Conservation (phyloP, 305 asterid genomes). For the Salvia sclarea region DNA sequence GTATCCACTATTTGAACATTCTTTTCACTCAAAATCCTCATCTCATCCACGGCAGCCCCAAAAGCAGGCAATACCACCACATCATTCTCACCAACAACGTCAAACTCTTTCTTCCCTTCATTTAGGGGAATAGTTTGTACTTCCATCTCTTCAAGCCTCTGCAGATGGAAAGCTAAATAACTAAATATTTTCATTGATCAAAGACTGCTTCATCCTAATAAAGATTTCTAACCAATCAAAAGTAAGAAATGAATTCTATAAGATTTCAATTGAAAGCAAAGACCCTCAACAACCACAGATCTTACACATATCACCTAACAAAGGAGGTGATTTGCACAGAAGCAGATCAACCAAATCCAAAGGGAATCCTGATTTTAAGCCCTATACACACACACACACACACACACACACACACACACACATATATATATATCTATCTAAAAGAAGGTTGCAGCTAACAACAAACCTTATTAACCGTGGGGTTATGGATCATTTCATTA, state of each 20-base stretch:
- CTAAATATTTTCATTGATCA: conserved; percentile 6
- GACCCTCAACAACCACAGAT: conserved; percentile 3
- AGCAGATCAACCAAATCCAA: not conserved
- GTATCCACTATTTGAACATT: conserved; percentile 96
- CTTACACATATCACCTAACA: conserved; percentile 13
- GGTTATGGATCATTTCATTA: conserved; percentile 86
- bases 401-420: no score
- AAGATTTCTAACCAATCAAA: conserved; percentile 11
- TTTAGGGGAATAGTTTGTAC: conserved; percentile 64
- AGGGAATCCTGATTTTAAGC: not conserved
- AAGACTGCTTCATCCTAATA: conserved; percentile 7
- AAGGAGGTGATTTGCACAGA: not conserved
- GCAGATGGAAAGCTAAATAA: conserved; percentile 25
- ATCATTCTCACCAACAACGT: conserved; percentile 71
- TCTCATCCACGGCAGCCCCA: conserved; percentile 95
- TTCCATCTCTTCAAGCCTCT: conserved; percentile 84
- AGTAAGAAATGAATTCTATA: conserved; percentile 1
- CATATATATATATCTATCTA: no score
- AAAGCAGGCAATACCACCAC: conserved; percentile 95
- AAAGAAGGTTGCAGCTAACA: conserved; percentile 6
- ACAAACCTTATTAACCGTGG: conserved; percentile 75
- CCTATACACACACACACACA: no score
- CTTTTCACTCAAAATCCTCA: conserved; percentile 72
- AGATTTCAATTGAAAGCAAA: not conserved
- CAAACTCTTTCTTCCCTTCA: conserved; percentile 68